Conservation (phyloP, 192 early-diverging fungal genomes). For the Endogone sp. region DNA sequence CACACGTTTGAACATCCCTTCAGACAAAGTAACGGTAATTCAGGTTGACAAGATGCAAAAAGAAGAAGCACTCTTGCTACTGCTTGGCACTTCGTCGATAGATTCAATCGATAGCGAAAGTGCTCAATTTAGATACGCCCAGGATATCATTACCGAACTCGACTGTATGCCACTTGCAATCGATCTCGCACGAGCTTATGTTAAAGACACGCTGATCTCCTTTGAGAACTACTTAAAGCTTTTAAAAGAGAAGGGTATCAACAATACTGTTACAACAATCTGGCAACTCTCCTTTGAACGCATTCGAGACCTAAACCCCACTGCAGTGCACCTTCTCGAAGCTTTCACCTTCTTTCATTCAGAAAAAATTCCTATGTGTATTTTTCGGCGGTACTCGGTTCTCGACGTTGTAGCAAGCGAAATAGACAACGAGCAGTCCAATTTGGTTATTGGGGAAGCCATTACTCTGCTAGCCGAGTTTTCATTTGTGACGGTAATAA, state of each 20-base stretch:
- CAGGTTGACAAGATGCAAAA: neutral
- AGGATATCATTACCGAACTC: neutral
- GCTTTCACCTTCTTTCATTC: neutral
- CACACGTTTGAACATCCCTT: neutral
- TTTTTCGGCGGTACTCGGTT: neutral
- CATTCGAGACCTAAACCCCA: neutral
- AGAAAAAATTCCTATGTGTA: neutral
- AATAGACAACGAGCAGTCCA: too few relatives aligned
- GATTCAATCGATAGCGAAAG: neutral
- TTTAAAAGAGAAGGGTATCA: neutral
- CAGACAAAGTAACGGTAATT: neutral
- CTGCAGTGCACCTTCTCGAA: neutral
- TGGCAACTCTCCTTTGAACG: neutral
- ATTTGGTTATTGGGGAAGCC: neutral
- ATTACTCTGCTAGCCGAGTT: too few relatives aligned
- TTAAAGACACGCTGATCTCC: neutral
- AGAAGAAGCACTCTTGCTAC: neutral
- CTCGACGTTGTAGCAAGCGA: neutral
- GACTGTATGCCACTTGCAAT: neutral
- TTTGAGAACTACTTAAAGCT: neutral
- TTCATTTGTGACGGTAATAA: too few relatives aligned
- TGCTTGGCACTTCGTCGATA: neutral
- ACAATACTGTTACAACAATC: neutral
- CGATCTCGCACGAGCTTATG: neutral
- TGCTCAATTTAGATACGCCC: neutral